phyloP scores from a whole-genome alignment of 2,329 filamentous ascomycete species.

The Volutella citrinella region DNA sequence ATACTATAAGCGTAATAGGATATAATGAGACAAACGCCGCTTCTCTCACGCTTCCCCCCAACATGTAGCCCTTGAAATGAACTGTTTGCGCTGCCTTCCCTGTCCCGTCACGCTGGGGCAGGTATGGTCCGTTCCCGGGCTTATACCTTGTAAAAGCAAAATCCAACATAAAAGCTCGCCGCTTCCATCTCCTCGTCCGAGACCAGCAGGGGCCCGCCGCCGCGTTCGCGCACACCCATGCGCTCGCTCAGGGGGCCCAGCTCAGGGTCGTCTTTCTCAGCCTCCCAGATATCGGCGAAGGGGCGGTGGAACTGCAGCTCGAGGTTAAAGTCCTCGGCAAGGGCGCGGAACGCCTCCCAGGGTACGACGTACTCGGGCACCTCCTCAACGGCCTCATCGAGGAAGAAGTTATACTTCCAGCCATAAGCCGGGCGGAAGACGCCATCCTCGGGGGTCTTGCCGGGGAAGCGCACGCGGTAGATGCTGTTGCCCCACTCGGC shows the following conservation, averaged over 20 bases:
- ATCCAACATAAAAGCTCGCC: constrained; percentile 85
- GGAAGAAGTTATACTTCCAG: constrained; percentile 97
- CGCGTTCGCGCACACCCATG: constrained; percentile 85
- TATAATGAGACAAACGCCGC: constrained; percentile 18
- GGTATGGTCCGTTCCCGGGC: too few species aligned
- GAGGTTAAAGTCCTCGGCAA: constrained; percentile 95
- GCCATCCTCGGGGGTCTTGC: constrained; percentile 78
- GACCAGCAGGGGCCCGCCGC: constrained; percentile 65
- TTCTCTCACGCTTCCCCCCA: constrained; percentile 2
- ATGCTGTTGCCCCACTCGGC: constrained; percentile 92
- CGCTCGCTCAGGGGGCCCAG: constrained; percentile 84
- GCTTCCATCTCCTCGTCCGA: constrained; percentile 89
- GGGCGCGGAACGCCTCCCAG: constrained; percentile 93
- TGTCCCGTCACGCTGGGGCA: constrained; percentile 4
- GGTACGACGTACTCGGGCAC: constrained; percentile 97
- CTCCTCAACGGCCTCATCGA: constrained; percentile 93
- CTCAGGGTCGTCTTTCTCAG: constrained; percentile 81
- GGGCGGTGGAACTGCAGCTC: constrained; percentile 92
- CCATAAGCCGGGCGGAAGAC: constrained; percentile 92
- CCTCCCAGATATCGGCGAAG: constrained; percentile 87
- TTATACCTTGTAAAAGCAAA: constrained; percentile 95
- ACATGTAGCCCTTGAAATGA: not conserved
- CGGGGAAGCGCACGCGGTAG: constrained; percentile 86
- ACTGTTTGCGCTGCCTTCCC: not conserved
- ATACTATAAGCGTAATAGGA: constrained; percentile 12